Percentiles rank a stretch among this genome's conserved stretches.
Conservation (phyloP, 2,329 filamentous ascomycete genomes). For the Aschersonia sp. region DNA sequence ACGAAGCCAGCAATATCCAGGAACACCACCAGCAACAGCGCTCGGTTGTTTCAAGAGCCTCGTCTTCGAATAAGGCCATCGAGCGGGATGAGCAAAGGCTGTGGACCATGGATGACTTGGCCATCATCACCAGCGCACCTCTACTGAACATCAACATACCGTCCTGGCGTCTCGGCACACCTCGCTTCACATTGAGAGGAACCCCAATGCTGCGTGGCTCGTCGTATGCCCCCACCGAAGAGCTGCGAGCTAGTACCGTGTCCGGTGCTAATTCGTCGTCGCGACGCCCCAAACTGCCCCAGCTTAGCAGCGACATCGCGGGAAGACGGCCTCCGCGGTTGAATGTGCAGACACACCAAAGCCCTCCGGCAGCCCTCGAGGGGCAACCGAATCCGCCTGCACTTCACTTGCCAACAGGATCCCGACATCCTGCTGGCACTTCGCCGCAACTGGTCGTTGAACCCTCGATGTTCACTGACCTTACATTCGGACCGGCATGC, state of each 20-base stretch:
- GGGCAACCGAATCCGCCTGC: constrained; percentile 12
- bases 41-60: constrained; percentile 59
- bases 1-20: constrained; percentile 40
- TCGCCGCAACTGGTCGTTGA: constrained; percentile 40
- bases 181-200: constrained; percentile 62
- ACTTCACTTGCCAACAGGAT: constrained; percentile 23
- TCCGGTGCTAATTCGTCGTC: constrained; percentile 29
- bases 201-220: constrained; percentile 68
- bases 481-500: constrained; percentile 64
- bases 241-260: constrained; percentile 46
- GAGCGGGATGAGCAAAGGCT: constrained; percentile 34
- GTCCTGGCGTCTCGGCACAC: constrained; percentile 69
- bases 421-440: constrained; percentile 29
- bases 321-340: constrained; percentile 23
- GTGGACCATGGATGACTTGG: constrained; percentile 46
- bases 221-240: constrained; percentile 64
- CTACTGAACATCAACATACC: constrained; percentile 65
- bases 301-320: constrained; percentile 8
- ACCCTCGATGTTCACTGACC: constrained; percentile 66
- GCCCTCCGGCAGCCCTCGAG: constrained; percentile 7
- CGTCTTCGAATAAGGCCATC: constrained; percentile 55
- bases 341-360: constrained; percentile 20
- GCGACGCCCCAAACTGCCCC: constrained; percentile 3
- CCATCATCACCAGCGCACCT: constrained; percentile 25
- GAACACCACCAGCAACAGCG: constrained; percentile 31